A percentile compares a stretch with the other conserved stretches of the same genome.
Conservation (phyloP, 352 stramenopile genomes). For the Blastocystis sp. region DNA sequence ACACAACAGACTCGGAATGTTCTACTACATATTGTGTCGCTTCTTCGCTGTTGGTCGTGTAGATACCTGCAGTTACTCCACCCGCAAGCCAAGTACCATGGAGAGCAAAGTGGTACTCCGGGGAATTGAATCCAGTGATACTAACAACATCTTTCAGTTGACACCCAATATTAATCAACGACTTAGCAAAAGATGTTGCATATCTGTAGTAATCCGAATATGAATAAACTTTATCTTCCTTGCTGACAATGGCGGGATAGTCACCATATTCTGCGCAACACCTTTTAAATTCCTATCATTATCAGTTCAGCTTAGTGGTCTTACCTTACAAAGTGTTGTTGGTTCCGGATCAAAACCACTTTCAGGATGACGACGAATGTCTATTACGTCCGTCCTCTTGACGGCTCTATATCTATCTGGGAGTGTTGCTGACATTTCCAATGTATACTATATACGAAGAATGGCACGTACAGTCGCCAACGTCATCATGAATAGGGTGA, state of each 20-base stretch:
- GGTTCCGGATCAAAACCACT: constrained; percentile 37
- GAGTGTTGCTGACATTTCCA: neutral
- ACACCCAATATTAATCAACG: constrained; percentile 78
- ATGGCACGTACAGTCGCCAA: neutral
- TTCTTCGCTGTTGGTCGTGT: constrained; percentile 78
- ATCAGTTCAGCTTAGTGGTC: neutral
- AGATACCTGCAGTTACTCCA: constrained; percentile 79
- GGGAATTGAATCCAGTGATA: constrained; percentile 81
- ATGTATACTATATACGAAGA: neutral
- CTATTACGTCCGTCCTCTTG: constrained; percentile 27
- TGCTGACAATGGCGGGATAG: constrained; percentile 25
- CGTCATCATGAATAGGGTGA: neutral
- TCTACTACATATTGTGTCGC: constrained; percentile 78
- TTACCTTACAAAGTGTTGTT: constrained; percentile 13
- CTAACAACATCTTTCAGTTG: constrained; percentile 77
- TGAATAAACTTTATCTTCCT: constrained; percentile 68
- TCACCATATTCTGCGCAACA: constrained; percentile 17
- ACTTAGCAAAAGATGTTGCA: constrained; percentile 76
- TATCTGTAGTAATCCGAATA: constrained; percentile 77
- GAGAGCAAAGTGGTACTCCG: constrained; percentile 81
- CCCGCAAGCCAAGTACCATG: constrained; percentile 79
- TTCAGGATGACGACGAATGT: constrained; percentile 37
- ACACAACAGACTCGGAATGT: constrained; percentile 78
- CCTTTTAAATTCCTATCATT: constrained; percentile 32
- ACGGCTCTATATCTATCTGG: constrained; percentile 58